Evolutionary conservation across 176 grass and related monocot species (phyloP).

Genomic region (Musa beccarii): DNA sequence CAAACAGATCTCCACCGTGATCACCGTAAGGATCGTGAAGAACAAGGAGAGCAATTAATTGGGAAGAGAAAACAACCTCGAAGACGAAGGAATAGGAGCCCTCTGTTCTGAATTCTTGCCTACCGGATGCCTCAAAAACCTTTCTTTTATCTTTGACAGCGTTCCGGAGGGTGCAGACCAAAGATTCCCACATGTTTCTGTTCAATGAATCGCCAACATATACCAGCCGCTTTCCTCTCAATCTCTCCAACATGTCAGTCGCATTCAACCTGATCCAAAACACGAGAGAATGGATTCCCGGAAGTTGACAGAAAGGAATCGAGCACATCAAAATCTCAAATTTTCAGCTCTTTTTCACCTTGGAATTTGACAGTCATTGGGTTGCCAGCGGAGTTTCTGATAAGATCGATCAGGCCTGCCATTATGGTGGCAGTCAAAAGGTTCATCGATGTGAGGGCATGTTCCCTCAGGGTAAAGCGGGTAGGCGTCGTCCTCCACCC

Average conservation of each 20-base stretch:
- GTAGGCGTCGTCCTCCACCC: conserved; percentile 74
- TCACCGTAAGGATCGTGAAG: no score
- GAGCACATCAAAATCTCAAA: neutral
- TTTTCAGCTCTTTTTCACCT: conserved; percentile 31
- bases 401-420: conserved; percentile 68
- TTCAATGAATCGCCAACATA: conserved; percentile 89
- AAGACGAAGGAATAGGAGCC: conserved; percentile 82
- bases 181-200: conserved; percentile 96
- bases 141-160: conserved; percentile 69
- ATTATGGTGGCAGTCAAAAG: conserved; percentile 82
- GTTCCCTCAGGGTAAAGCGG: conserved; percentile 71
- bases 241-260: conserved; percentile 69
- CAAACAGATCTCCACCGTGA: neutral
- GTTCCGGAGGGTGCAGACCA: conserved; percentile 67
- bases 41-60: neutral
- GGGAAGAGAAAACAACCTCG: conserved; percentile 30
- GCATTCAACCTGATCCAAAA: conserved; percentile 47
- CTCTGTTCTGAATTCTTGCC: conserved; percentile 69
- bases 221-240: conserved; percentile 69
- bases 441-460: conserved; percentile 77
- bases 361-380: conserved; percentile 67
- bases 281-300: neutral
- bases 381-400: conserved; percentile 85
- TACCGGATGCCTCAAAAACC: conserved; percentile 81
- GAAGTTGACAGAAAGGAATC: neutral